These are phyloP conservation scores for Dictyostelium intermedium DNA, from an alignment of 78 protist species.

Conservation along the genomic window DNA sequence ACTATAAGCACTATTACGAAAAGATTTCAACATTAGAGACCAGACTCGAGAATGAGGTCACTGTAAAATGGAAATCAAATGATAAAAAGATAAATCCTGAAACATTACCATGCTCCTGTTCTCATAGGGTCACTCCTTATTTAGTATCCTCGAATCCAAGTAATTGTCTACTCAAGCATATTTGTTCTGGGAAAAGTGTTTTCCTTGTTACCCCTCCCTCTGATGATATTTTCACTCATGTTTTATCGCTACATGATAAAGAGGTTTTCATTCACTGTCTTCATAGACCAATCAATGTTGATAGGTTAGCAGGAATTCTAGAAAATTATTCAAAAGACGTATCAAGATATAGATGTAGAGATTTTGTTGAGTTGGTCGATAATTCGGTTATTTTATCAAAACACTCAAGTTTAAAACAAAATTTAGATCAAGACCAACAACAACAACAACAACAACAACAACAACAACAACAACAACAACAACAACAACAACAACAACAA, in stretches of 20 bases:
- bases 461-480: not conserved
- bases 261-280: constrained; percentile 51
- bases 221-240: constrained; percentile 31
- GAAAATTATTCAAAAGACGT: constrained; percentile 31
- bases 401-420: not conserved
- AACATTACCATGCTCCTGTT: constrained; percentile 16
- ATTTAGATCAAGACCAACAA: not conserved
- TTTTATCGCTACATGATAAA: constrained; percentile 7
- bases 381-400: not conserved
- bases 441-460: not conserved
- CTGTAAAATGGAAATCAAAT: constrained; percentile 30
- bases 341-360: constrained; percentile 11
- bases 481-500: too few species aligned
- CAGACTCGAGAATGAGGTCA: constrained; percentile 6
- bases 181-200: constrained; percentile 48
- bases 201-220: constrained; percentile 5
- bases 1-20: not conserved
- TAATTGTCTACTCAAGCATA: constrained; percentile 36
- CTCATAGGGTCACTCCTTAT: constrained; percentile 35
- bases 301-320: not conserved
- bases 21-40: constrained; percentile 9
- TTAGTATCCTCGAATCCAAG: constrained; percentile 26
- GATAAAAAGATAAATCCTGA: constrained; percentile 17
- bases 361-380: constrained; percentile 16
- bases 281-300: constrained; percentile 42